Evolutionary conservation across 2,329 filamentous ascomycete genomes (phyloP), one percentile per base, ranked within the genome.

Genomic region (Teratosphaeriaceae sp.): DNA sequence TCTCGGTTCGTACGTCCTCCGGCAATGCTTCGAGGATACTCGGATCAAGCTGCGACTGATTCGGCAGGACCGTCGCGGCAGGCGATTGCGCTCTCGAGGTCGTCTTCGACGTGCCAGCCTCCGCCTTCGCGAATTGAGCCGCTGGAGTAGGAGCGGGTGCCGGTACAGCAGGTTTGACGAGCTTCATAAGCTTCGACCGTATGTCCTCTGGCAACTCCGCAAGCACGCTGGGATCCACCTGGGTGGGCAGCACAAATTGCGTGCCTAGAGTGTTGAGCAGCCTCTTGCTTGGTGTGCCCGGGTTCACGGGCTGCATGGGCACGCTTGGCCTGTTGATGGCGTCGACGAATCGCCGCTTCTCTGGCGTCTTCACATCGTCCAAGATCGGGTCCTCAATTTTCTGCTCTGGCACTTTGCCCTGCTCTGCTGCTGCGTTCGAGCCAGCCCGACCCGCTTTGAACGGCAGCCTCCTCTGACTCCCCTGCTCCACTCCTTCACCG

Each of bases 161-260:
- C 8, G 43, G 11, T 13, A 38, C 27, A 3, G 23, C 20, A 12
- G 45, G 43, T 12, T 45, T 49, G 7, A 67, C 70, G 56, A 84
- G 82, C 7, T 75, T 75, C 48, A 85, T 72, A 8, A 97, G 73
- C 57, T 79, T 86, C 23, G 79, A 80, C 46, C 87, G 78, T 49
- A 97, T 95, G 59, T 94, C 87, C 23, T 72, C 73, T 0, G 90
- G 90, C 3, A 98, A 72, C 56, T 94, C 88, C 1, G 84, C 84
- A 3, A 97, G 66, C 0, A 95, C 83, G n/a, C 75, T 71, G 0
- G 84, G 81, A 59, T 98, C 92, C 2, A 85, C 76, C 52, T 95
- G 86, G 1, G 78, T 78, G 0, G 92, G 92, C 53, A 98, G 73
- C 36, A 97, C 79, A 57, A 98, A 98, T 57, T 98, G 92, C 0